A percentile compares a stretch with the other conserved stretches of the same genome.
phyloP scores from a whole-genome alignment of 495 filamentous ascomycete species.

The Tuber magnatum region DNA sequence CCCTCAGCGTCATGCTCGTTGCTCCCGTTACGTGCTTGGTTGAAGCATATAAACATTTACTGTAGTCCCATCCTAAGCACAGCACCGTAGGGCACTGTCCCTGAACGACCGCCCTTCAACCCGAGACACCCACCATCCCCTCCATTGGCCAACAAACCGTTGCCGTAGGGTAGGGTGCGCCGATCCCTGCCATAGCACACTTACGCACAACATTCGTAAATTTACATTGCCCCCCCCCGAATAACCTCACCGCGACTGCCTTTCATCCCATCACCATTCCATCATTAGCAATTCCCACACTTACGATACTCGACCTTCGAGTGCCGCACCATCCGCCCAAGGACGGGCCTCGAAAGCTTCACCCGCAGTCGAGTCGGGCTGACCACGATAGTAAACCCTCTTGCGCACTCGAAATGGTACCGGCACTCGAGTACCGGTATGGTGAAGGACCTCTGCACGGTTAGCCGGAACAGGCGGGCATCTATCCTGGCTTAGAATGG shows the following conservation, averaged over 20 bases:
- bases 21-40: no score
- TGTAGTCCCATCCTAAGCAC: no score
- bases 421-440: no score
- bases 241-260: background rate
- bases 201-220: background rate
- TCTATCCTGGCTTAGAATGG: no score
- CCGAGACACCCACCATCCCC: background rate
- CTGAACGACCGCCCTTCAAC: background rate
- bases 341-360: background rate
- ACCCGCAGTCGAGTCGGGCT: background rate
- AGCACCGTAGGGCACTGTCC: no score
- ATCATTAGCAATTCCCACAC: background rate
- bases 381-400: background rate
- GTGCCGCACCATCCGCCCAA: background rate
- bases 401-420: background rate
- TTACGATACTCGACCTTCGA: background rate
- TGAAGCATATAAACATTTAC: no score
- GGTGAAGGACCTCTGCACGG: no score
- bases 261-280: background rate
- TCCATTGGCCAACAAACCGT: background rate
- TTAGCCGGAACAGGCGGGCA: no score
- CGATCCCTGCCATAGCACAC: background rate
- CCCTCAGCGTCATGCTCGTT: no score
- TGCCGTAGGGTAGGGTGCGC: background rate
- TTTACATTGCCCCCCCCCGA: background rate